Base-by-base conservation (phyloP, 2,329 filamentous ascomycete species). In the Fusarium oxysporum region DNA sequence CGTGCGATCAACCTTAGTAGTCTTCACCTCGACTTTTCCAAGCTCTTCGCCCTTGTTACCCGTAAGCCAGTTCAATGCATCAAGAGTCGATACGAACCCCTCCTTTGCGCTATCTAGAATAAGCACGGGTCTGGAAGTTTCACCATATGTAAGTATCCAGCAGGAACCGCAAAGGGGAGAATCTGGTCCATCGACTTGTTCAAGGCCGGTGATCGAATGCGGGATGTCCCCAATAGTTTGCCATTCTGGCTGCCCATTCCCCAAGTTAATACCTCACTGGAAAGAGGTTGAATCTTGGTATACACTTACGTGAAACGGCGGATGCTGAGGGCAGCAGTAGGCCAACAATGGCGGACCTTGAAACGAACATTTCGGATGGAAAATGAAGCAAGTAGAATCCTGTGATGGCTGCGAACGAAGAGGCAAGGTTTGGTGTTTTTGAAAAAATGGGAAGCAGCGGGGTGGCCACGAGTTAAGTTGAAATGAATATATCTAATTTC, bases 341-440 rank as follows among this genome's bases (percentile, higher is more conserved):
- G 6, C 21, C 11, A 13, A 7, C 8, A 23, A 23, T 32, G n/a
- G n/a, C 11, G 5, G 8, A 23, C 1, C 33, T 50, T 9, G 30
- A 13, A 23, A 12, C 4, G 8, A 33, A 23, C 30, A 50, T 50
- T 7, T 2, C 33, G 16, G 5, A 19, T 19, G 16, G 2, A 23
- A 23, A 16, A 3, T 13, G n/a, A 33, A 23, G 8, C 2, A 16
- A 11, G 2, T 13, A 19, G 13, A 33, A 0, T 11, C 17, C 14
- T 33, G 5, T 8, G 3, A 2, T 33, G 30, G 9, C 2, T 19
- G 16, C 11, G 17, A 33, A 33, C 47, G 23, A 13, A 33, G 5
- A 8, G 23, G 30, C 14, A 50, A 33, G 11, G 10, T 3, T 33
- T 33, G 14, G 11, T 17, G 14, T 17, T 9, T 45, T 48, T 6